Evolutionary conservation across 768 basidiomycete species (phyloP).

Genomic region (Inosperma sp.): DNA sequence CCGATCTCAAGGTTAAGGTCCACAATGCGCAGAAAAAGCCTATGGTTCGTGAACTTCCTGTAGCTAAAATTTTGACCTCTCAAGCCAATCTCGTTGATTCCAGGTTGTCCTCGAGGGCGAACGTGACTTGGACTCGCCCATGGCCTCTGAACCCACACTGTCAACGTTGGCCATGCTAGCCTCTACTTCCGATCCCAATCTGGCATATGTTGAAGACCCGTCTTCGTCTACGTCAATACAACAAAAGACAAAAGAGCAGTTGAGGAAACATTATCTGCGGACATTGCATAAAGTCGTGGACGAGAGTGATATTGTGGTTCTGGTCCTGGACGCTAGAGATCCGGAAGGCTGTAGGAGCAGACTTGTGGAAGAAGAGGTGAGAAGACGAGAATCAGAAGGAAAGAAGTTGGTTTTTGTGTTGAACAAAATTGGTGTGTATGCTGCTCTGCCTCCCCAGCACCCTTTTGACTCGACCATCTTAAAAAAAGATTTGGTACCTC

Average conservation of each 20-base stretch:
- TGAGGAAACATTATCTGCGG: constrained; percentile 70
- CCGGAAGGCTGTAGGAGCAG: constrained; percentile 91
- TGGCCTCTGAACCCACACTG: constrained; percentile 51
- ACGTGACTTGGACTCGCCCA: constrained; percentile 53
- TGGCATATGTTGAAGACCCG: constrained; percentile 10
- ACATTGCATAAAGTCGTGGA: constrained; percentile 90
- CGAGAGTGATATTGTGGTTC: constrained; percentile 84
- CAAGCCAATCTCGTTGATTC: background rate
- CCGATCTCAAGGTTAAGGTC: constrained; percentile 57
- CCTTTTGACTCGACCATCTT: too few species aligned
- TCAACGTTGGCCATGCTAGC: constrained; percentile 54
- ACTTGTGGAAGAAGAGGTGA: constrained; percentile 91
- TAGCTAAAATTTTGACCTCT: background rate
- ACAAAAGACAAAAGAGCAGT: constrained; percentile 61
- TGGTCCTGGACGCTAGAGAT: constrained; percentile 90
- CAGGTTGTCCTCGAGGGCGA: constrained; percentile 25
- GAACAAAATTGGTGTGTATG: constrained; percentile 87
- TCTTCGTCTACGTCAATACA: constrained; percentile 31
- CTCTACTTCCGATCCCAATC: constrained; percentile 24
- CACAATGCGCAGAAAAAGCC: constrained; percentile 46
- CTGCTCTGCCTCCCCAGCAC: too few species aligned
- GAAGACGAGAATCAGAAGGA: constrained; percentile 77
- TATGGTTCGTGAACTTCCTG: constrained; percentile 31
- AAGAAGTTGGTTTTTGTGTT: constrained; percentile 91
- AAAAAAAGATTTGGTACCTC: constrained; percentile 87